Base-by-base conservation (phyloP, 2,329 filamentous ascomycete species). In the Xylaria hypoxylon region DNA sequence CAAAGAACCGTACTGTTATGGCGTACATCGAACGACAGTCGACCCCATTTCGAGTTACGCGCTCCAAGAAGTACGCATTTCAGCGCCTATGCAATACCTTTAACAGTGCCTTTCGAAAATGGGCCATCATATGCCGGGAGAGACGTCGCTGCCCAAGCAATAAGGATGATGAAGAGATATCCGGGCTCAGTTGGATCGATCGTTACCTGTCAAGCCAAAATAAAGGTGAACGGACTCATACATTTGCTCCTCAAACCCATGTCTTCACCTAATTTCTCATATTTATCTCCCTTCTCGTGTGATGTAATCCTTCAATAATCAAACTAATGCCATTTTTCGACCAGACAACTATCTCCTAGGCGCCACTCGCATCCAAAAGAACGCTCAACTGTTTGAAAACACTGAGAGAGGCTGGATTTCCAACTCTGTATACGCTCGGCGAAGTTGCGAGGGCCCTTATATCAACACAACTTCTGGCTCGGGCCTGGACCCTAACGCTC, bases 1-100 rank as follows among this genome's bases (percentile, higher is more conserved):
- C 24, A 6, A 31, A 38, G 70, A 73, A 7, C 64, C 73, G 72
- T 55, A 64, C 47, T 17, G 69, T 73, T n/a, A 64, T 77, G n/a
- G 69, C 56, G 17, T 71, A 74, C 50, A 67, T 77, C 62, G 70
- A 73, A 48, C 64, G 76, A 28, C 71, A 73, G 56, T 19, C 47
- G 2, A 38, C 38, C 3, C 65, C 65, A 1, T 68, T 68, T 11
- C 55, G 63, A 5, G 55, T 79, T 33, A 79, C 77, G 1, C 65
- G 76, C n/a, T 38, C 67, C 1, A 67, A 78, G 65, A 72, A 61
- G 33, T 66, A 61, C 28, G 71, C 69, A 19, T 78, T 77, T 67
- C 60, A 69, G 58, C 68, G 74, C 22, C 60, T 65, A 22, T 63
- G 50, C 24, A 28, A 65, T n/a, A 61, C 65, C 59, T 77, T 74